Evolutionary conservation across 768 basidiomycete species (phyloP), one percentile per base, ranked within the genome.

Genomic region (Clitopilus passeckerianus): DNA sequence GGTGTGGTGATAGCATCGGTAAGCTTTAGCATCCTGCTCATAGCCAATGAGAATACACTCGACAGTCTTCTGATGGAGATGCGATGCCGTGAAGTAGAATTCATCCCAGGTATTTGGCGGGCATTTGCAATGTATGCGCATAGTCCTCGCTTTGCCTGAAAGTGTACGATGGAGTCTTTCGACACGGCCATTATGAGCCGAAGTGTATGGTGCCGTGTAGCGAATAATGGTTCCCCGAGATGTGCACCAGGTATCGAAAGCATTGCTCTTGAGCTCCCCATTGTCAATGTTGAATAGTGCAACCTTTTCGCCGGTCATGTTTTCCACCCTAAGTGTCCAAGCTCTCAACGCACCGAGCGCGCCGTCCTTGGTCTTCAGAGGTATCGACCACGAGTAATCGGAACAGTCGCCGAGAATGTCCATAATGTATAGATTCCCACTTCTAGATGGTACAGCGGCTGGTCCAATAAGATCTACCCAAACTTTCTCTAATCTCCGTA

Each of bases 1-100:
- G 6, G 20, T 14, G 5, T 58, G 57, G 54, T 77, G 60, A 27
- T 71, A 74, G 63, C 72, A 70, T 16, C 65, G 55, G 55, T 72
- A 78, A 0, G 68, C 71, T 57, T 76, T 76, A 1, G 72, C 67
- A 14, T 68, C 66, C 0, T 57, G 30, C 0, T 67, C 64, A 57
- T 77, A 80, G 1, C 77, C 73, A 56, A 78, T 68, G 35, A 77
- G 74, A 0, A 74, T 57, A 57, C 78, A 78, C 64, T 75, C 71
- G 15, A 22, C 9, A 22, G 9, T 53, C 6, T n/a, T 15, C 22
- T n/a, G 16, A 22, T 33, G 23, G 12, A 71, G 33, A 37, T 68
- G 68, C 5, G 57, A 41, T 1, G 72, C 66, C 0, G 70, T 71
- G 0, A 70, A 44, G 8, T 70, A 65, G 24, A 72, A 69, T 15